Base-by-base conservation (phyloP, 176 grass and related monocot species). In the Ensete ventricosum region DNA sequence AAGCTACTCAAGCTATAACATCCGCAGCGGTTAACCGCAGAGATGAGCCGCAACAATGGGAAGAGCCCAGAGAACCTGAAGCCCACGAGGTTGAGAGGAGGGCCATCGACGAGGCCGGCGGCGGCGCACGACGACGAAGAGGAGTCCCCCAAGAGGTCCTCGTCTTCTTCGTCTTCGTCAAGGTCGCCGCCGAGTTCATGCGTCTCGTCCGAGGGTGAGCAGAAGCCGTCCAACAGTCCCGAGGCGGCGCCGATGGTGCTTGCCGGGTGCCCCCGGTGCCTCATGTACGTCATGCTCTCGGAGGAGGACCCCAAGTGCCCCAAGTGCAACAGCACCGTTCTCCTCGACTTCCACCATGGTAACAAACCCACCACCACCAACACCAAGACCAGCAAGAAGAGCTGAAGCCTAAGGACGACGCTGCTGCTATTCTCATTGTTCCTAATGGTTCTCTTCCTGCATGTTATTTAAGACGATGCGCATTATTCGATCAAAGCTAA, bases 261-360 rank as follows among this genome's bases (percentile, higher is more conserved):
- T 22, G 93, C 88, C 6, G 93, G 93, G 52, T 97, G 93, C 85
- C 90, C 93, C 0, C 83, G 88, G 67, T 97, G 93, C 88, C 87
- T 97, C 78, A 88, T 97, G 90, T 97, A 97, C 73, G 93, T 97
- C 79, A 97, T 97, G 93, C 88, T 97, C 29, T 87, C 90, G 9
- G 85, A 91, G 57, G 85, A 97, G 19, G 93, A 97, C 29, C 93
- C 90, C 71, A 84, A 91, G 82, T 97, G 93, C 79, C 93, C 93
- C 11, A 80, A 89, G 55, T 93, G 93, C 86, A 89, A 87, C 65
- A 97, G 85, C 83, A 89, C 90, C 26, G 93, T 93, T 76, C 85
- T 97, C 72, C 81, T 97, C 64, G 93, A 97, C 70, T 97, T 97
- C 89, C 82, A 82, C 80, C 87, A 84, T 54, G 83, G 72, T 23